A percentile compares a stretch with the other conserved stretches of the same genome.
Conservation (phyloP, 2,329 filamentous ascomycete genomes). For the Mycosphaerelloides madeirae region DNA sequence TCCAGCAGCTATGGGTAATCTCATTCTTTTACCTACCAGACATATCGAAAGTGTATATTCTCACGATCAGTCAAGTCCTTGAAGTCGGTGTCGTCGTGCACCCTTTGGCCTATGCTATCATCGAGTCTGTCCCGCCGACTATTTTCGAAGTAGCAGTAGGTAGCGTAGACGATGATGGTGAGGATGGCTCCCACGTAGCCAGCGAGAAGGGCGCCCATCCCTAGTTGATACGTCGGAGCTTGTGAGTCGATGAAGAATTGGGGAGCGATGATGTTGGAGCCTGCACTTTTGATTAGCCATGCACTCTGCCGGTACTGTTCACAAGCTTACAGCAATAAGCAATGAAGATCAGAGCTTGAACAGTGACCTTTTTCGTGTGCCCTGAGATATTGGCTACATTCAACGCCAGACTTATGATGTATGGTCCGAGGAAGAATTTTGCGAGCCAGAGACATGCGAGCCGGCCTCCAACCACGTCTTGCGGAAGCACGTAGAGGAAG, state of each 20-base stretch:
- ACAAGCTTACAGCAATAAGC: constrained; percentile 21
- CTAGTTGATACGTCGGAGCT: constrained; percentile 9
- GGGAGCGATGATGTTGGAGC: constrained; percentile 18
- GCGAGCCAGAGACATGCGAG: constrained; percentile 8
- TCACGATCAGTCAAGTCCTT: constrained; percentile 12
- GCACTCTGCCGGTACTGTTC: not conserved
- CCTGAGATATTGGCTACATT: constrained; percentile 30
- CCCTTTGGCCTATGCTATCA: constrained; percentile 3
- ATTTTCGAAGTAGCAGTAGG: constrained; percentile 13
- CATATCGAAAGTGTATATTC: constrained; percentile 13
- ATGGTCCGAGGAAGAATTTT: constrained; percentile 35
- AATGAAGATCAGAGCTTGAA: constrained; percentile 28
- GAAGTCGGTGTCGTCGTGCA: constrained; percentile 9
- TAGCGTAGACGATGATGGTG: constrained; percentile 12
- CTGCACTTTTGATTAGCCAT: not conserved
- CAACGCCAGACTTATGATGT: constrained; percentile 31
- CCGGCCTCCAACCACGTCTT: constrained; percentile 4
- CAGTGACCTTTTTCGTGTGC: constrained; percentile 32
- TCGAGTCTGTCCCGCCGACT: constrained; percentile 9
- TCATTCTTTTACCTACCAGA: constrained; percentile 1
- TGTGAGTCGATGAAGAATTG: constrained; percentile 12
- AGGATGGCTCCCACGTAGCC: constrained; percentile 13
- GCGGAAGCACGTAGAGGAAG: constrained; percentile 6
- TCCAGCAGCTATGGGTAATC: too few relatives aligned
- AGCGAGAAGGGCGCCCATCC: constrained; percentile 10